These are phyloP conservation scores for Candida odintsovae DNA, from an alignment of 805 yeast genomes.

Conservation along the genomic window DNA sequence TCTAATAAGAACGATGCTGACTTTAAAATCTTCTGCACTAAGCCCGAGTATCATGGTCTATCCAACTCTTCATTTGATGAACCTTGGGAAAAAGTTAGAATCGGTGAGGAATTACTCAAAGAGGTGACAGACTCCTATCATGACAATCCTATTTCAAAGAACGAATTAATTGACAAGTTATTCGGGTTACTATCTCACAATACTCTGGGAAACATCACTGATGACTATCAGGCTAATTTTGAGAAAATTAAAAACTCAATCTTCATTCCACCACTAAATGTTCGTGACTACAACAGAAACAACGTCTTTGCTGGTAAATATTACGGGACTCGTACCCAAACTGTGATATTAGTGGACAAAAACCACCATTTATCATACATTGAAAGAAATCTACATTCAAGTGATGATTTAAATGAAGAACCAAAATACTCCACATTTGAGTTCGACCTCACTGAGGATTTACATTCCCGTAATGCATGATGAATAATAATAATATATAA, in stretches of 20 bases:
- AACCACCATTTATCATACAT: constrained; percentile 48
- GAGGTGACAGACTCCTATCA: constrained; percentile 24
- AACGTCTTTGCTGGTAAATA: constrained; percentile 41
- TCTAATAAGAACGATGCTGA: constrained; percentile 21
- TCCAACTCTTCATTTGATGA: constrained; percentile 62
- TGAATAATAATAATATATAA: too few relatives aligned
- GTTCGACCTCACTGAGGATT: constrained; percentile 14
- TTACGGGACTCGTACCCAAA: constrained; percentile 89
- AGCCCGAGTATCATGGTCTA: constrained; percentile 43
- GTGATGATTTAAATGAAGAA: constrained; percentile 30
- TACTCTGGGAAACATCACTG: constrained; percentile 25
- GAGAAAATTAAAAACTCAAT: constrained; percentile 51
- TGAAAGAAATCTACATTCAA: constrained; percentile 55
- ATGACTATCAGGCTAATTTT: constrained; percentile 28
- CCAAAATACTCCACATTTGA: constrained; percentile 22
- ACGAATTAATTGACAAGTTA: constrained; percentile 41
- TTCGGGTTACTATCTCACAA: constrained; percentile 51
- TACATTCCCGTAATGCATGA: background rate
- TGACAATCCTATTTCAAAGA: constrained; percentile 26
- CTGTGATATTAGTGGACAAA: constrained; percentile 57
- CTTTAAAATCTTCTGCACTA: constrained; percentile 25
- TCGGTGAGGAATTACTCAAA: constrained; percentile 45
- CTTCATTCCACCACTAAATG: constrained; percentile 63
- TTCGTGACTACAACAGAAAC: constrained; percentile 26
- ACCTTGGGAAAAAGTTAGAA: constrained; percentile 70